These are phyloP conservation scores for Graphiopsis chlorocephala DNA, from an alignment of 2,329 filamentous ascomycete species.

Conservation along the genomic window DNA sequence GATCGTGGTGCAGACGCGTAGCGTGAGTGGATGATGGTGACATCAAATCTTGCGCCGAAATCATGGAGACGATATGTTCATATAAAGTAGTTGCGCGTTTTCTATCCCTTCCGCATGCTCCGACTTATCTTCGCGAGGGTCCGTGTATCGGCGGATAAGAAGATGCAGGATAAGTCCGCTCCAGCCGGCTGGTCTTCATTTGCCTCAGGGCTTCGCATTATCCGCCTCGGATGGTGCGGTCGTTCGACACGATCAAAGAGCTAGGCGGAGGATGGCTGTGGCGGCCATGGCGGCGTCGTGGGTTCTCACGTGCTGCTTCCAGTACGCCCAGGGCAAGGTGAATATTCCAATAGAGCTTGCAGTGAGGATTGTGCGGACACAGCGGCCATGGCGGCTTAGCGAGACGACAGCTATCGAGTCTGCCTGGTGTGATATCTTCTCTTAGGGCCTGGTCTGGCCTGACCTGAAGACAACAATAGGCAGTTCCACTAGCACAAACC, in stretches of 20 bases:
- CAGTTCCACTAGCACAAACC: background rate
- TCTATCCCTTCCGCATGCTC: background rate
- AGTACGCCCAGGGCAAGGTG: too few relatives aligned
- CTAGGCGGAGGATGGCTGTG: background rate
- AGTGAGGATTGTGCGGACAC: background rate
- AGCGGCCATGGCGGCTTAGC: background rate
- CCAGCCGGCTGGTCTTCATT: background rate
- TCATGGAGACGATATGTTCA: background rate
- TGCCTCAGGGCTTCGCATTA: background rate
- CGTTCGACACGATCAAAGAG: background rate
- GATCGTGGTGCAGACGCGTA: background rate
- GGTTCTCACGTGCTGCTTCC: background rate
- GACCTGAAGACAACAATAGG: background rate
- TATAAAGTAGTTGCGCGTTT: background rate
- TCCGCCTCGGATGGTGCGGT: background rate
- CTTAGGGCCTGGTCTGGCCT: background rate
- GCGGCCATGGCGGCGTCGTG: background rate
- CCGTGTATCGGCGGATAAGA: background rate
- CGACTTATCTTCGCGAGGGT: conserved; percentile 1
- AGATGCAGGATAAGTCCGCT: background rate
- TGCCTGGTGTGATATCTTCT: background rate
- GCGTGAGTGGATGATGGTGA: background rate
- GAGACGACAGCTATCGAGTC: background rate
- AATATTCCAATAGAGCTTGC: background rate
- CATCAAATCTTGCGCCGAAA: background rate